Conservation (phyloP, 805 yeast genomes). For the Hanseniaspora nectarophila region DNA sequence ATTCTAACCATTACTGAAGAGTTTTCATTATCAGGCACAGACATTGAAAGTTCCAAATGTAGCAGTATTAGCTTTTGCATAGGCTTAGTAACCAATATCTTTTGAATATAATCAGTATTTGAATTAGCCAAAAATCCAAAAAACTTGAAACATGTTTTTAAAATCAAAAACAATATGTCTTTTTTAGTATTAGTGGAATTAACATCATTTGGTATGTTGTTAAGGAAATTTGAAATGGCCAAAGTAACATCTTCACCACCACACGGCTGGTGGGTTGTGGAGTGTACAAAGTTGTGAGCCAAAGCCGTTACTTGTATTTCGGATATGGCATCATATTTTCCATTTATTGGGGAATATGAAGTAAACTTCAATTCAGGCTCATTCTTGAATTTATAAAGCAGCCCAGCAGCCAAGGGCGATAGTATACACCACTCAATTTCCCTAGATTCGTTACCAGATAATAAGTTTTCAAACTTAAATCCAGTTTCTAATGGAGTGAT, state of each 20-base stretch:
- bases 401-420: conserved; percentile 13
- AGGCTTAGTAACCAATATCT: conserved; percentile 28
- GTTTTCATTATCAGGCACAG: conserved; percentile 4
- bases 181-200: conserved; percentile 4
- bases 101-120: conserved; percentile 28
- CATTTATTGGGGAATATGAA: neutral
- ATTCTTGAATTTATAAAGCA: conserved; percentile 1
- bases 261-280: conserved; percentile 27
- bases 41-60: conserved; percentile 26
- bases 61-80: conserved; percentile 28
- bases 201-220: conserved; percentile 1
- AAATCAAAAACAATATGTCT: conserved; percentile 10
- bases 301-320: conserved; percentile 24
- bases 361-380: neutral
- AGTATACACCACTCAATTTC: conserved; percentile 13
- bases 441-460: neutral
- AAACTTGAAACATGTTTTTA: conserved; percentile 22
- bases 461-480: conserved; percentile 1
- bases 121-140: conserved; percentile 29
- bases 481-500: conserved; percentile 13
- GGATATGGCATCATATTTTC: conserved; percentile 17
- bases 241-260: conserved; percentile 29
- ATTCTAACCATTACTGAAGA: conserved; percentile 16
- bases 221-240: conserved; percentile 23
- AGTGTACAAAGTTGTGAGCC: conserved; percentile 28